A percentile compares a stretch with the other conserved stretches of the same genome.
Evolutionary conservation across 257 asterid genomes (phyloP).

Genomic region (Solanum sparsipilum): DNA sequence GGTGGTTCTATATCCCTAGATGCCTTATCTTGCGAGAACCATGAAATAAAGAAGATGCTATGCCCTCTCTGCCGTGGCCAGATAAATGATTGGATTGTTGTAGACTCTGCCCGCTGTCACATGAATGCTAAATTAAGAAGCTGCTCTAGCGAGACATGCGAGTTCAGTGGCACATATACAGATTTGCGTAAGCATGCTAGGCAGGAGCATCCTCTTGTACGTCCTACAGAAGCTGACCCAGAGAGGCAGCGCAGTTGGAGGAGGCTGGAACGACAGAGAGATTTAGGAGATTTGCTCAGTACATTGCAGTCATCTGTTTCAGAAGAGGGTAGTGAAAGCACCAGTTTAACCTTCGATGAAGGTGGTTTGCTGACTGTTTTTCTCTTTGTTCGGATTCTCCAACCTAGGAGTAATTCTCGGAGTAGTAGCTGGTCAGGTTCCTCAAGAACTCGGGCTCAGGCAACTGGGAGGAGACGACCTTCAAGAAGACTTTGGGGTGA

Average conservation of each 20-base stretch:
- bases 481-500: constrained; percentile 70
- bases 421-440: constrained; percentile 37
- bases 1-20: constrained; percentile 19
- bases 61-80: constrained; percentile 85
- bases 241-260: constrained; percentile 82
- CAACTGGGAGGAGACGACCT: constrained; percentile 35
- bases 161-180: constrained; percentile 55
- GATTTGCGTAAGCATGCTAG: constrained; percentile 84
- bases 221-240: constrained; percentile 74
- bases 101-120: constrained; percentile 56
- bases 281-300: constrained; percentile 64
- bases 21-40: constrained; percentile 19
- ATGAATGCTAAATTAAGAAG: constrained; percentile 73
- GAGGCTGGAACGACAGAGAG: constrained; percentile 74
- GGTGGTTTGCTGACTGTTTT: constrained; percentile 63
- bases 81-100: constrained; percentile 60
- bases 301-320: constrained; percentile 64
- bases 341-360: constrained; percentile 43
- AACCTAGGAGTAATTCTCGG: constrained; percentile 38
- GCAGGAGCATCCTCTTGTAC: constrained; percentile 55
- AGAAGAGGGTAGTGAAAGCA: constrained; percentile 49
- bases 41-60: constrained; percentile 29
- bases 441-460: constrained; percentile 38
- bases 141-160: constrained; percentile 77
- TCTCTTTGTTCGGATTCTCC: constrained; percentile 53